Evolutionary conservation across 345 rosid genomes (phyloP), one percentile per base, ranked within the genome.

Genomic region (Euclidium syriacum): DNA sequence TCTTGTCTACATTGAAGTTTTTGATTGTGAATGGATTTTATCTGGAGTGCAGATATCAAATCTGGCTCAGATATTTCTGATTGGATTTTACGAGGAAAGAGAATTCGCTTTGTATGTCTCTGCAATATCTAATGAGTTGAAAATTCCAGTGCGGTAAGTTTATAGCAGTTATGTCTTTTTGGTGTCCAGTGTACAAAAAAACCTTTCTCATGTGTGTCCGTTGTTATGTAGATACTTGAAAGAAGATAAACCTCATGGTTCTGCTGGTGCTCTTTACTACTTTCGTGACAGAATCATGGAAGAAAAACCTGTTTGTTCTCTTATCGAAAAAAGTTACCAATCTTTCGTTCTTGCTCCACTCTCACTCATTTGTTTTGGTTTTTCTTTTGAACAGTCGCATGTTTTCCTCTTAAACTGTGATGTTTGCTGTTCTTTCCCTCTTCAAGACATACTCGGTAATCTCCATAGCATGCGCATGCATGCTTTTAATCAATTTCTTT

Each of bases 341-440:
- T 25, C 27, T 23, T 29, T 7, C n/a, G 23, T 64, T 67, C 10
- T 18, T 35, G 25, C 10, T 42, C 41, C 30, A 32, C 71, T 43
- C n/a, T 63, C 2, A 9, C 9, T 20, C 9, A 3, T 54, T 56
- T 52, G 27, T 47, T 47, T 20, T 12, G 10, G 12, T 26, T 19
- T 33, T n/a, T 30, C 16, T 32, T 14, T 47, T 47, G 20, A 17
- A 70, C 78, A 89, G 96, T 79, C 95, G 0, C 91, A 89, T 59
- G 72, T 89, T 50, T 78, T 84, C 73, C 73, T 89, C 67, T 67
- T 89, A 36, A 89, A 86, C 56, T 86, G 91, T 63, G 95, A 86
- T 71, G 95, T 89, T 71, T 89, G 96, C 75, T 89, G 96, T 77
- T 83, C 72, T 76, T 90, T 89, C 58, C 96, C 96, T 24, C 81